Conservation (phyloP, 2,329 filamentous ascomycete species). For the Fusarium virguliforme region DNA sequence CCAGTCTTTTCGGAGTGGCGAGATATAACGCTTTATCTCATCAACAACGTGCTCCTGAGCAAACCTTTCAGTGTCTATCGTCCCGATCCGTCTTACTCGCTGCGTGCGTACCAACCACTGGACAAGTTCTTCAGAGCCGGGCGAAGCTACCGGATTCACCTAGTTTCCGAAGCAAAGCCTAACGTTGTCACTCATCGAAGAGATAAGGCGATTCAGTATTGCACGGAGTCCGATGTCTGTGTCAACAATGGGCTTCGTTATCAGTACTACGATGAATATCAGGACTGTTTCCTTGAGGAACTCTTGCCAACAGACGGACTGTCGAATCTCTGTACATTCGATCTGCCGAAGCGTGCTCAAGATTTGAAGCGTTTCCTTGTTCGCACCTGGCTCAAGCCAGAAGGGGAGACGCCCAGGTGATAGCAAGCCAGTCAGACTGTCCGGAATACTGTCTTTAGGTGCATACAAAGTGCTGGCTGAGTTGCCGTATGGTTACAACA, state of each 20-base stretch:
- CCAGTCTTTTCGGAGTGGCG: conserved; percentile 63
- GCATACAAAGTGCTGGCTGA: conserved; percentile 65
- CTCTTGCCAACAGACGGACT: not conserved
- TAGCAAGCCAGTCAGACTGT: conserved; percentile 66
- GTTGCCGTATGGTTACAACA: conserved; percentile 34
- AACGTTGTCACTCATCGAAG: conserved; percentile 35
- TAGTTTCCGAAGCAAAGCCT: conserved; percentile 44
- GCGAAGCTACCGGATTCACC: conserved; percentile 22
- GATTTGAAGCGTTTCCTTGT: conserved; percentile 37
- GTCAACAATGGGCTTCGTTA: conserved; percentile 45
- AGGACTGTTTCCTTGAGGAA: not conserved
- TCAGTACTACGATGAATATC: conserved; percentile 37
- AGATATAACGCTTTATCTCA: conserved; percentile 62
- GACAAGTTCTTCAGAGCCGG: not conserved
- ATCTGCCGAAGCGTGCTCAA: conserved; percentile 26
- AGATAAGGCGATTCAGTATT: conserved; percentile 1
- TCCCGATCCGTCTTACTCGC: not conserved
- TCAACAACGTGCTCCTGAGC: conserved; percentile 58
- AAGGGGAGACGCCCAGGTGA: conserved; percentile 55
- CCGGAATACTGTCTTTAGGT: conserved; percentile 65
- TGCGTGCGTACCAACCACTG: conserved; percentile 30
- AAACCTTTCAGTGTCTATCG: not conserved
- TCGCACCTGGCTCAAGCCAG: conserved; percentile 8
- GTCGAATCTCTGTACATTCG: conserved; percentile 33
- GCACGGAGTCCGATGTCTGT: conserved; percentile 35